Evolutionary conservation across 352 stramenopile species (phyloP), one percentile per base, ranked within the genome.

Genomic region (Phytophthora fragariae): DNA sequence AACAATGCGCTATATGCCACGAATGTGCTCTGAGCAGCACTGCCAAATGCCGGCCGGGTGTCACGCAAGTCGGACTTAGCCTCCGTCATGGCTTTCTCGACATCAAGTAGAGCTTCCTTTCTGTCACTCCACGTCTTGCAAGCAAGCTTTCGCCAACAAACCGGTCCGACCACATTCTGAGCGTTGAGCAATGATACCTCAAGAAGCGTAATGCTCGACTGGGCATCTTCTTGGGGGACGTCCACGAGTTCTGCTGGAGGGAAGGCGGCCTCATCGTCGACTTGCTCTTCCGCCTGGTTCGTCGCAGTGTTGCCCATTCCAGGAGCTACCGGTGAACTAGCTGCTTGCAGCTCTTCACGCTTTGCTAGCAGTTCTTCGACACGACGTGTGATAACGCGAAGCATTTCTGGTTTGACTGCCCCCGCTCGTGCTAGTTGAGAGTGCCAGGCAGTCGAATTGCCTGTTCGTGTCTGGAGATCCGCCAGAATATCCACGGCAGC

Each of bases 41-140:
- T 85, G 6, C 83, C 72, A 62, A 92, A 90, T 33, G 79, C 72
- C 1, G 86, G 83, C 64, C 85, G 87, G 31, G 80, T 80, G 68
- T 95, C 89, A 0, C 85, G 85, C 54, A 93, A 66, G 52, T 93
- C 88, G 3, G 80, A 88, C 52, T 92, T 95, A 54, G 84, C 82
- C 24, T 94, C 88, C 0, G 74, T 82, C 49, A 95, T 86, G 21
- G 66, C 79, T 29, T 90, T 92, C 47, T 94, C 89, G 17, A 93
- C 65, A 54, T 92, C 87, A 5, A 92, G 73, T 3, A 95, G 73
- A n/a, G 89, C 87, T 35, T 95, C 89, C 59, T 93, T 93, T 24
- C 89, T 80, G 65, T 95, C 89, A 57, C 86, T 94, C 87, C 89
- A 95, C 33, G 83, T 92, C 67, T 94, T 94, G 66, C 86, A 93